Percentiles rank a stretch among this genome's conserved stretches.
phyloP scores from a whole-genome alignment of 106 monocot genomes.

The Platanthera zijinensis region DNA sequence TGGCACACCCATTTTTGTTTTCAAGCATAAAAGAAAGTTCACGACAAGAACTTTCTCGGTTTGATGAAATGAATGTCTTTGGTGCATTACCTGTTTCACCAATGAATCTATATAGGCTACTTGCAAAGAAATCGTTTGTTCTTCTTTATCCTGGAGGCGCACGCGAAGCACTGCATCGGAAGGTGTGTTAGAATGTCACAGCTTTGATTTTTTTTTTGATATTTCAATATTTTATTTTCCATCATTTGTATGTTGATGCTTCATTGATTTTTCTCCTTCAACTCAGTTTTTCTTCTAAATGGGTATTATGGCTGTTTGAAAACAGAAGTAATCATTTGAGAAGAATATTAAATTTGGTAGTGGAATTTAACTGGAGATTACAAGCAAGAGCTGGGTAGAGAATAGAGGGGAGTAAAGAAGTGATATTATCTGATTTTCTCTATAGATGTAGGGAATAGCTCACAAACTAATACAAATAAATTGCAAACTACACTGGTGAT shows the following conservation, averaged over 20 bases:
- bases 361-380: not conserved
- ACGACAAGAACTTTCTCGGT: constrained; percentile 22
- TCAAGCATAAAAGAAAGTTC: constrained; percentile 14
- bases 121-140: constrained; percentile 60
- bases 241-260: not conserved
- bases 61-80: constrained; percentile 49
- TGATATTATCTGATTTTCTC: not conserved
- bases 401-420: not conserved
- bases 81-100: constrained; percentile 80
- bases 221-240: not conserved
- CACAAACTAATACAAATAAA: not conserved
- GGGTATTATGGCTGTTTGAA: not conserved
- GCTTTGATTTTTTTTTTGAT: not conserved
- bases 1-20: constrained; percentile 74
- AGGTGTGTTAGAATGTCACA: constrained; percentile 38
- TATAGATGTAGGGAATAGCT: not conserved
- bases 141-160: constrained; percentile 96
- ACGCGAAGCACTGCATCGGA: constrained; percentile 86
- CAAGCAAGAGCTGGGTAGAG: not conserved
- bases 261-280: not conserved
- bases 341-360: not conserved
- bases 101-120: constrained; percentile 59
- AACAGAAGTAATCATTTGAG: not conserved
- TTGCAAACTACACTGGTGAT: not conserved
- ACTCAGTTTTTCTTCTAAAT: not conserved